phyloP scores from a whole-genome alignment of 805 yeast species.

The Blastobotrys muscicola region DNA sequence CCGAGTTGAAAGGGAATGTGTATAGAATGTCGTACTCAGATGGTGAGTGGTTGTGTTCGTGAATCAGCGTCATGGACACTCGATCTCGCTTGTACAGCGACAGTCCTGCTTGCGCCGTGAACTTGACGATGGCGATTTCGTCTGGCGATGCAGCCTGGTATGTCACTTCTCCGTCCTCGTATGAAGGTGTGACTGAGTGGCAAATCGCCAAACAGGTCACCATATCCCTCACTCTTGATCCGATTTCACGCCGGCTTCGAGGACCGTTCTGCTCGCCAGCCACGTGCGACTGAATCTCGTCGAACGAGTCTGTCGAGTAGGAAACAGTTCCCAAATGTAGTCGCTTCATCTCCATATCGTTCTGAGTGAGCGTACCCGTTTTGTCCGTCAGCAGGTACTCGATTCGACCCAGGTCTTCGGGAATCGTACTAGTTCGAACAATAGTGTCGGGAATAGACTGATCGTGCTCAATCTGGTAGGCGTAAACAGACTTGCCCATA shows the following conservation, averaged over 20 bases:
- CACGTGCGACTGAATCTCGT: slow-evolving; percentile 69
- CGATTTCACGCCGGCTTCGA: slow-evolving; percentile 56
- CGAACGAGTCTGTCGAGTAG: slow-evolving; percentile 87
- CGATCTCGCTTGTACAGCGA: slow-evolving; percentile 78
- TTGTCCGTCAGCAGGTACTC: slow-evolving; percentile 89
- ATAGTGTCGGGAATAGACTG: slow-evolving; percentile 70
- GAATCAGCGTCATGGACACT: slow-evolving; percentile 56
- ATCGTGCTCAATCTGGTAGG: slow-evolving; percentile 90
- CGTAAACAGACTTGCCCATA: slow-evolving; percentile 91
- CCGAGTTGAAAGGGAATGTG: slow-evolving; percentile 91
- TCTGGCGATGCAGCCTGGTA: slow-evolving; percentile 99
- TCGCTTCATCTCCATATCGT: slow-evolving; percentile 94
- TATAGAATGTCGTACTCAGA: slow-evolving; percentile 61
- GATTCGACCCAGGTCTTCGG: slow-evolving; percentile 94
- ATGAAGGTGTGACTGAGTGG: slow-evolving; percentile 93
- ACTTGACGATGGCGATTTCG: slow-evolving; percentile 92
- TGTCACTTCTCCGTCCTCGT: slow-evolving; percentile 61
- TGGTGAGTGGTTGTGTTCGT: slow-evolving; percentile 40
- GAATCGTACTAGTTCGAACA: slow-evolving; percentile 94
- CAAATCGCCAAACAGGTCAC: slow-evolving; percentile 82
- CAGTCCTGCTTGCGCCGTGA: slow-evolving; percentile 79
- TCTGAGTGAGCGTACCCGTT: slow-evolving; percentile 95
- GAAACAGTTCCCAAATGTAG: slow-evolving; percentile 88
- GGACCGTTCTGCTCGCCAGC: slow-evolving; percentile 20
- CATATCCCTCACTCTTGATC: slow-evolving; percentile 68